Evolutionary conservation across 192 early-diverging fungal genomes (phyloP), one percentile per base, ranked within the genome.

Genomic region (Polychytrium aggregatum): DNA sequence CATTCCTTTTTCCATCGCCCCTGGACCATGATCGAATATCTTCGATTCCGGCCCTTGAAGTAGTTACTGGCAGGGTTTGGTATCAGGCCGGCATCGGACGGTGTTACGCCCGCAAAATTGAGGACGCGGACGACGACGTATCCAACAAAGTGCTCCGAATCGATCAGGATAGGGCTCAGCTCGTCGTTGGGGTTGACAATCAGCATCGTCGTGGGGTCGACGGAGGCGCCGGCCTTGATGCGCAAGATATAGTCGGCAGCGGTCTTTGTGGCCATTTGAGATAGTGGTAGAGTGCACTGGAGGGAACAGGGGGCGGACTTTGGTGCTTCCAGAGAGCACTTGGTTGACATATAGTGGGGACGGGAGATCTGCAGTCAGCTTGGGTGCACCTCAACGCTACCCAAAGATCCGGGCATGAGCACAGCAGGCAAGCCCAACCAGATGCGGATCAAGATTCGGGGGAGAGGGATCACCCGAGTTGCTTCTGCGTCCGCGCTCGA

Each of bases 21-120:
- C 58, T 69, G 67, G 4, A 62, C 18, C 56, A 57, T 56, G 26
- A 69, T 51, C 14, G 62, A 65, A 46, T 69, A 69, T 17, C 62
- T 8, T 37, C 67, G 46, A 38, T 61, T 54, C 25, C 64, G 53
- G 1, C 67, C 67, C 31, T 67, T 43, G 46, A 69, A 69, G 37
- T 69, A 69, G 26, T 31, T 18, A 3, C 60, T 64, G 4, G 29
- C 16, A 18, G 67, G 67, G 37, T 67, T 58, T 16, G 31, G 6
- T 6, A 63, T 55, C 1, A 48, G 56, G 20, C 2, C 17, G 1
- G 16, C 20, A 8, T 14, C 24, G 22, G 55, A 22, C 16, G 46
- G 37, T 21, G 64, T 55, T 9, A 67, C 37, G 40, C 67, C 67
- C 3, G 21, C 36, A 40, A 63, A 69, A 45, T 69, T 53, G 22